These are phyloP conservation scores for Nelumbo lutea DNA, from an alignment of 164 flowering plant species.

Conservation along the genomic window DNA sequence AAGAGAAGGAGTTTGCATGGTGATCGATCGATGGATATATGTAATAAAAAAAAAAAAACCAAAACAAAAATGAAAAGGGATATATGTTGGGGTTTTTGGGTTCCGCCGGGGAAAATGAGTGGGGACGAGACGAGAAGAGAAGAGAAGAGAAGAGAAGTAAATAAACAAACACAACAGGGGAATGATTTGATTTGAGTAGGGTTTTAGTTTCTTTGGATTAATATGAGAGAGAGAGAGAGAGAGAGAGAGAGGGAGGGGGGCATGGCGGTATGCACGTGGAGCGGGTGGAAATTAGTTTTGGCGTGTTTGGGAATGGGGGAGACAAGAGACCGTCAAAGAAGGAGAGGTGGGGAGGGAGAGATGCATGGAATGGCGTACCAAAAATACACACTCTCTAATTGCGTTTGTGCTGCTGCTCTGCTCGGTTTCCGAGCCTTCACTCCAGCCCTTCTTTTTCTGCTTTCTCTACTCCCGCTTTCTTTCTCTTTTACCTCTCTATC, in stretches of 20 bases:
- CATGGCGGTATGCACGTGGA: conserved; percentile 13
- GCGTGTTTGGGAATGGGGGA: conserved; percentile 25
- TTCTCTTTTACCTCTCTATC: neutral
- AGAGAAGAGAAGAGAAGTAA: conserved; percentile 7
- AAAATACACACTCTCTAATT: neutral
- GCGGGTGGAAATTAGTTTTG: conserved; percentile 16
- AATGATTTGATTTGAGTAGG: conserved; percentile 3
- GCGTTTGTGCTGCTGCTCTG: too few relatives aligned
- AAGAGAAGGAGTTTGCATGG: conserved; percentile 30
- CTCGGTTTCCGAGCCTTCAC: conserved; percentile 1
- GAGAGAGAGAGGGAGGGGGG: conserved; percentile 3
- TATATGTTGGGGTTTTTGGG: conserved; percentile 5
- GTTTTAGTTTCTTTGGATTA: neutral
- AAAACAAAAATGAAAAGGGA: conserved; percentile 5
- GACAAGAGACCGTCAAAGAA: conserved; percentile 36
- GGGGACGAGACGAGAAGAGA: neutral
- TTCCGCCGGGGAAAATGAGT: conserved; percentile 19
- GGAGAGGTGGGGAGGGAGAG: conserved; percentile 4
- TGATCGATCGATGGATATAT: neutral
- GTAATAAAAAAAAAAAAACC: too few relatives aligned
- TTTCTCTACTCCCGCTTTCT: conserved; percentile 7
- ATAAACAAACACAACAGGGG: conserved; percentile 13
- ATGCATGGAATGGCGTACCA: conserved; percentile 16
- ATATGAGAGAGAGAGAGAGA: neutral
- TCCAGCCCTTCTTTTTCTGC: too few relatives aligned